A percentile compares a stretch with the other conserved stretches of the same genome.
Conservation (phyloP, 805 yeast genomes). For the Starmerella etchellsii region DNA sequence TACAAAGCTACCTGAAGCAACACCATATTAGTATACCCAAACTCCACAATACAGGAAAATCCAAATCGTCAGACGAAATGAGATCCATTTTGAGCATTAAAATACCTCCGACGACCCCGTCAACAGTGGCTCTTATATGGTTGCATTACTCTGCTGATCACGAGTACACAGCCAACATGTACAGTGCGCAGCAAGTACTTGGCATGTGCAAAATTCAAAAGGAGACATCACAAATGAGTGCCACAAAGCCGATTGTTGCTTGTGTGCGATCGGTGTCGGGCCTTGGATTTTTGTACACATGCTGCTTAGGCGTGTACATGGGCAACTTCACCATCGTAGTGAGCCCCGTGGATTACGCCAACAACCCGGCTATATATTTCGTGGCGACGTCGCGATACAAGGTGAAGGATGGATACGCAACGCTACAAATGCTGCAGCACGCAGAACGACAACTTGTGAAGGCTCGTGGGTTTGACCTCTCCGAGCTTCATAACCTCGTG, state of each 20-base stretch:
- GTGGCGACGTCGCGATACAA: conserved; percentile 58
- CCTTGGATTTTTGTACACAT: conserved; percentile 78
- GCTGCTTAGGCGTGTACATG: conserved; percentile 66
- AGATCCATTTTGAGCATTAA: conserved; percentile 19
- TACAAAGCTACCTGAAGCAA: conserved; percentile 46
- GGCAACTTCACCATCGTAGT: conserved; percentile 78
- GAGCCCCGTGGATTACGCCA: conserved; percentile 63
- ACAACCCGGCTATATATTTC: conserved; percentile 60
- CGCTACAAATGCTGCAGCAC: conserved; percentile 69
- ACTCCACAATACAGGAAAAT: conserved; percentile 54
- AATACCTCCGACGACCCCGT: conserved; percentile 20
- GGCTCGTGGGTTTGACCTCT: conserved; percentile 49
- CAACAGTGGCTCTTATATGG: conserved; percentile 42
- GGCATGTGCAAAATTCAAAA: conserved; percentile 79
- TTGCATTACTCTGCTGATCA: conserved; percentile 62
- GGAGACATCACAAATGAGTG: conserved; percentile 76
- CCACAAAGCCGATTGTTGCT: conserved; percentile 63
- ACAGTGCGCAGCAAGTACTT: conserved; percentile 51
- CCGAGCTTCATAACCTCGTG: conserved; percentile 67
- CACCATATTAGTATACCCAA: conserved; percentile 34
- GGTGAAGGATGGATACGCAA: conserved; percentile 74
- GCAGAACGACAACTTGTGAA: conserved; percentile 44
- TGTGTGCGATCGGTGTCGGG: conserved; percentile 78
- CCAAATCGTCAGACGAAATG: conserved; percentile 29
- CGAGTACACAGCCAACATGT: conserved; percentile 40